Conservation (phyloP, 2,329 filamentous ascomycete genomes). For the Aspergillus ochraceoroseus region DNA sequence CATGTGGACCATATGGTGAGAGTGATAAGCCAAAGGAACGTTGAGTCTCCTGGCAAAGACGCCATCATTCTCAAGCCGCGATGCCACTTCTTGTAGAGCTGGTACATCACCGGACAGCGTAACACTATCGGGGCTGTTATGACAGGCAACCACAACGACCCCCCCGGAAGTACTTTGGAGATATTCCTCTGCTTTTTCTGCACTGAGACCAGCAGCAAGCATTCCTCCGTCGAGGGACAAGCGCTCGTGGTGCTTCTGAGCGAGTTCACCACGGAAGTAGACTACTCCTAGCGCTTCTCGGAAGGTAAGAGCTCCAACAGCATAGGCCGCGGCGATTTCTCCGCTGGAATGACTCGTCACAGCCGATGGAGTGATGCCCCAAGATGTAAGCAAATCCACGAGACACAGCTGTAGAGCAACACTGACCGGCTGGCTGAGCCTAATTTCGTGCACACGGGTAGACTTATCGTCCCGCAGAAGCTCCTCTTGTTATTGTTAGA, state of each 20-base stretch:
- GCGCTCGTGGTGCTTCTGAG: background rate
- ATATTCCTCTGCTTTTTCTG: constrained; percentile 8
- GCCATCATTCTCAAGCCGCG: background rate
- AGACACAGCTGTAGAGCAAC: constrained; percentile 9
- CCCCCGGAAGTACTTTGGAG: background rate
- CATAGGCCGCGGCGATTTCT: constrained; percentile 13
- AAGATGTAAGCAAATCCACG: constrained; percentile 8
- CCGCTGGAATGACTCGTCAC: constrained; percentile 13
- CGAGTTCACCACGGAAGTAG: constrained; percentile 13
- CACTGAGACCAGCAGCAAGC: constrained; percentile 20
- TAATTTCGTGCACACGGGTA: constrained; percentile 5
- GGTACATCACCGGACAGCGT: constrained; percentile 20
- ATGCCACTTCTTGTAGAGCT: constrained; percentile 13
- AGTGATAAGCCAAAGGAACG: constrained; percentile 22
- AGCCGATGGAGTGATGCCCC: constrained; percentile 2
- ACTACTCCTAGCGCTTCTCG: constrained; percentile 9
- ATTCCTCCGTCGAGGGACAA: constrained; percentile 14
- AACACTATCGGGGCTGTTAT: constrained; percentile 17
- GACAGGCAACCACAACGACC: constrained; percentile 20
- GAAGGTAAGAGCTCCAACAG: constrained; percentile 3
- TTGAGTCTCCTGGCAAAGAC: constrained; percentile 16
- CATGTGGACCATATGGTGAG: constrained; percentile 19
- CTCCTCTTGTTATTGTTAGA: no score
- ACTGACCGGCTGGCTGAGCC: constrained; percentile 8
- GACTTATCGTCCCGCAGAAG: constrained; percentile 16